Evolutionary conservation across 1,139 yeast species (phyloP), one percentile per base, ranked within the genome.

Genomic region (Pichia kudriavzevii): DNA sequence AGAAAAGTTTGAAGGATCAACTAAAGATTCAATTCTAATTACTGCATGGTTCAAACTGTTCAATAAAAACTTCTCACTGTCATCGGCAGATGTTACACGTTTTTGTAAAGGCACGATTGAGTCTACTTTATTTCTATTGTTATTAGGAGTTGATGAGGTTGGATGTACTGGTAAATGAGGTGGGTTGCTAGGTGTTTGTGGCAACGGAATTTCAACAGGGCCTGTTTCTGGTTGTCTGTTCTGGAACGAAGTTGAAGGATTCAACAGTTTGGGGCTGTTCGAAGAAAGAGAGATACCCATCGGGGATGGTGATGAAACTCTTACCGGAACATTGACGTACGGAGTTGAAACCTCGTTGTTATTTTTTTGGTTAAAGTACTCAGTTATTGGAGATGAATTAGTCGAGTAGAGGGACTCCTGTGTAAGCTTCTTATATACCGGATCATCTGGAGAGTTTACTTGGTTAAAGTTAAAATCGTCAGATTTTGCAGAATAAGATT

Each of bases 21-120:
- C 72, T 6, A 75, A 62, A 5, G 84, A 71, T 15, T 64, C 66
- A 5, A 85, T 70, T 13, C 66, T 59, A 18, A 84, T 71, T 9
- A 52, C 41, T 1, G 58, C 50, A 0, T 84, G 75, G 21, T 71
- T 68, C 34, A 84, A 64, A 21, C 79, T 84, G 19, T 69, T 73
- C 2, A 93, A 38, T 18, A 53, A 31, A 34, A 52, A 54, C 25
- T 54, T 55, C 20, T 39, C 41, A 37, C 37, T 31, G 28, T 39
- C 40, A 28, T 37, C 37, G 6, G 13, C 26, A 7, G 34, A 31
- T 8, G 20, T 24, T n/a, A 23, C 11, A 3, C 30, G 14, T 27
- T 32, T 32, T 23, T 32, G n/a, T n/a, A n/a, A n/a, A n/a, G n/a
- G n/a, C n/a, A n/a, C n/a, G n/a, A n/a, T n/a, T n/a, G n/a, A n/a